Conservation (phyloP, 495 filamentous ascomycete genomes). For the Annulohypoxylon stygium region DNA sequence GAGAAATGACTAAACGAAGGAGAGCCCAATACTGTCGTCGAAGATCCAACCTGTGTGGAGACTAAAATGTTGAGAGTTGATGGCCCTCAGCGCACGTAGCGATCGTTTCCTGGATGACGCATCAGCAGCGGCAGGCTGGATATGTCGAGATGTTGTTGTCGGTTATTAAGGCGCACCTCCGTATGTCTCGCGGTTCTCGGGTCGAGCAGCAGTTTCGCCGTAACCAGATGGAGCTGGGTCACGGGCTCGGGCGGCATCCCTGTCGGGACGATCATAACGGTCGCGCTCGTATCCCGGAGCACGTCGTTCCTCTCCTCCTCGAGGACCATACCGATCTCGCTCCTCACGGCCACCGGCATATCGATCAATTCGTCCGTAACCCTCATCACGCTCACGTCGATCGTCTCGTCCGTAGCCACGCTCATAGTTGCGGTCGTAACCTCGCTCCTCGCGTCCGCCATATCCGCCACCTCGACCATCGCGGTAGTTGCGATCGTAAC, state of each 20-base stretch:
- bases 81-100: constrained; percentile 32
- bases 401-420: constrained; percentile 73
- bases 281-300: constrained; percentile 67
- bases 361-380: constrained; percentile 52
- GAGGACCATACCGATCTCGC: constrained; percentile 56
- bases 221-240: constrained; percentile 66
- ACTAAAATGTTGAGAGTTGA: constrained; percentile 21
- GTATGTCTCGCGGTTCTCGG: constrained; percentile 73
- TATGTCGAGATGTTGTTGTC: constrained; percentile 22
- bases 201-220: constrained; percentile 70
- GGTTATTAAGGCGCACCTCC: constrained; percentile 56
- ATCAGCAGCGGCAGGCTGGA: constrained; percentile 39
- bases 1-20: constrained; percentile 44
- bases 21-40: constrained; percentile 34
- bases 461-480: constrained; percentile 70
- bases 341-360: constrained; percentile 61
- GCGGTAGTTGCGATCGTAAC: constrained; percentile 63
- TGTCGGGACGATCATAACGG: constrained; percentile 66
- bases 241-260: constrained; percentile 61
- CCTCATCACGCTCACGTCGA: constrained; percentile 66
- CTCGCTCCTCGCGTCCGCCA: constrained; percentile 49
- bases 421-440: constrained; percentile 49
- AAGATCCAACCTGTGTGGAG: constrained; percentile 28
- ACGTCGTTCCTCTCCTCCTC: constrained; percentile 63
- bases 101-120: constrained; percentile 45